Conservation (phyloP, 2,329 filamentous ascomycete genomes). For the Stagonosporopsis vannaccii region DNA sequence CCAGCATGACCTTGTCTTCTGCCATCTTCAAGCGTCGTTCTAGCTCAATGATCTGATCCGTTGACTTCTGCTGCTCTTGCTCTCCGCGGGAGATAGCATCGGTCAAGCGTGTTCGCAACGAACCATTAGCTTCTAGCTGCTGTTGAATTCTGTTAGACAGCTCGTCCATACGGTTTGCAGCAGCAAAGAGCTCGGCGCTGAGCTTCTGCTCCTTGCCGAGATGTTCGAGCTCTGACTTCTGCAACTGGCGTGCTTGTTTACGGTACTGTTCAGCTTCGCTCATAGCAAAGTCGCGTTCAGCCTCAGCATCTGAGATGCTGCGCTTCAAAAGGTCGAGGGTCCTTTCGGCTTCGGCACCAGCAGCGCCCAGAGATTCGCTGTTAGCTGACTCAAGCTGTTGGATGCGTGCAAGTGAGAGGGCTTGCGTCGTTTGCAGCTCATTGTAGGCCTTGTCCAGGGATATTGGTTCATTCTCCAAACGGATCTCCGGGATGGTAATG, state of each 20-base stretch:
- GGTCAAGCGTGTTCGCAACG: slow-evolving; percentile 76
- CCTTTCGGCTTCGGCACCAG: slow-evolving; percentile 61
- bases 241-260: slow-evolving; percentile 66
- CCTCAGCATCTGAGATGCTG: slow-evolving; percentile 72
- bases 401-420: slow-evolving; percentile 70
- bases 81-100: slow-evolving; percentile 86
- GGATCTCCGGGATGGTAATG: slow-evolving; percentile 72
- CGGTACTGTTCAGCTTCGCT: slow-evolving; percentile 69
- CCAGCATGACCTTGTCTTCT: slow-evolving; percentile 82
- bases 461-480: slow-evolving; percentile 63
- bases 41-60: slow-evolving; percentile 81
- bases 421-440: slow-evolving; percentile 76
- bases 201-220: slow-evolving; percentile 69
- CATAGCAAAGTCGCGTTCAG: slow-evolving; percentile 75
- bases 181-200: slow-evolving; percentile 73
- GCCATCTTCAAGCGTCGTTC: slow-evolving; percentile 80
- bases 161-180: slow-evolving; percentile 79
- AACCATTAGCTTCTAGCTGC: slow-evolving; percentile 80
- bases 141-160: slow-evolving; percentile 79
- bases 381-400: slow-evolving; percentile 66
- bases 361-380: slow-evolving; percentile 49
- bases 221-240: slow-evolving; percentile 62
- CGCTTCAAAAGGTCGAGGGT: slow-evolving; percentile 72
- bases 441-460: slow-evolving; percentile 77
- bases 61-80: slow-evolving; percentile 79